Evolutionary conservation across 495 filamentous ascomycete species (phyloP).

Genomic region (Amniculicola lignicola): DNA sequence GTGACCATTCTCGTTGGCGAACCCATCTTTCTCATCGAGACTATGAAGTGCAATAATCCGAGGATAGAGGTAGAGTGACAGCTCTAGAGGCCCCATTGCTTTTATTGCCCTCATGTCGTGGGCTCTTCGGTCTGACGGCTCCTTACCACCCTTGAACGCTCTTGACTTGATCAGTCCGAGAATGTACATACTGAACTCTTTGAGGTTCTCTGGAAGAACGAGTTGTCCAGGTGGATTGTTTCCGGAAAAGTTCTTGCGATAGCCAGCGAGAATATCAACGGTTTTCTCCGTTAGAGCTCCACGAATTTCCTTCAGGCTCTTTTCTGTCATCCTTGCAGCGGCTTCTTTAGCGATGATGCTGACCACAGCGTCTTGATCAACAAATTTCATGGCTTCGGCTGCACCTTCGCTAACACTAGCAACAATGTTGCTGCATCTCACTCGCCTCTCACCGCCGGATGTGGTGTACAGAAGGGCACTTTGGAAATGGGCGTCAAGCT

Average conservation of each 20-base stretch:
- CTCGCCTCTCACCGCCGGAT: slow-evolving; percentile 80
- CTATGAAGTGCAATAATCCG: slow-evolving; percentile 90
- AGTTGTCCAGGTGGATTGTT: slow-evolving; percentile 90
- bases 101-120: slow-evolving; percentile 90
- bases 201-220: slow-evolving; percentile 91
- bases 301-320: slow-evolving; percentile 83
- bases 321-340: slow-evolving; percentile 74
- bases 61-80: slow-evolving; percentile 92
- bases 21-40: slow-evolving; percentile 68
- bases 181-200: slow-evolving; percentile 97
- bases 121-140: slow-evolving; percentile 85
- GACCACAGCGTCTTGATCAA: slow-evolving; percentile 92
- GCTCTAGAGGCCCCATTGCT: slow-evolving; percentile 76
- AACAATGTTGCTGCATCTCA: slow-evolving; percentile 89
- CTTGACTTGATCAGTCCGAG: slow-evolving; percentile 88
- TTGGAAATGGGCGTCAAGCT: slow-evolving; percentile 97
- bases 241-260: slow-evolving; percentile 83
- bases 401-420: slow-evolving; percentile 83
- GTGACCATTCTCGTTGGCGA: slow-evolving; percentile 83
- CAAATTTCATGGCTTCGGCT: slow-evolving; percentile 79
- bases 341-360: slow-evolving; percentile 91
- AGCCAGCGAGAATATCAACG: slow-evolving; percentile 88
- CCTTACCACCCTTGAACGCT: slow-evolving; percentile 87
- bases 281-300: slow-evolving; percentile 83
- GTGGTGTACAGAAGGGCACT: slow-evolving; percentile 93